These are phyloP conservation scores for Coelastrella sp. DNA, from an alignment of 139 green algal species.

Conservation along the genomic window DNA sequence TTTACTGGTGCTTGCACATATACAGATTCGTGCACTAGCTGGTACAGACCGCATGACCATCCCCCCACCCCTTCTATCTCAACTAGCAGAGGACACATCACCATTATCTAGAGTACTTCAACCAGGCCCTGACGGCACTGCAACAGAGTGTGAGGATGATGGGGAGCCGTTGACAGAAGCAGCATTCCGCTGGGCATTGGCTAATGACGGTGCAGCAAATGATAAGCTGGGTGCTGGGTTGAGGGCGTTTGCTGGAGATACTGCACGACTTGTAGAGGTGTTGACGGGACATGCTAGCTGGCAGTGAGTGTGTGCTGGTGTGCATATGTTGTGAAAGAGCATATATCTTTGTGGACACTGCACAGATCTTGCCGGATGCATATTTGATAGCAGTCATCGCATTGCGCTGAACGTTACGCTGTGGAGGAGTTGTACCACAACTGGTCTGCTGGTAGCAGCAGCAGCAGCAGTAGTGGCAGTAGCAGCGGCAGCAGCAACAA, in stretches of 20 bases:
- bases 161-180: constrained; percentile 32
- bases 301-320: constrained; percentile 5
- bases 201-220: constrained; percentile 55
- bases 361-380: no score
- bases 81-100: constrained; percentile 32
- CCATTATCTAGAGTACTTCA: constrained; percentile 27
- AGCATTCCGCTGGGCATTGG: constrained; percentile 51
- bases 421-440: no score
- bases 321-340: no score
- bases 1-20: no score
- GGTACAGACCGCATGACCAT: constrained; percentile 66
- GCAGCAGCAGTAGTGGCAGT: no score
- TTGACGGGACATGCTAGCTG: constrained; percentile 52
- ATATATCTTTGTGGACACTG: no score
- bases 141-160: constrained; percentile 43
- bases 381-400: no score
- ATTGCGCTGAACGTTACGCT: no score
- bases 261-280: constrained; percentile 51
- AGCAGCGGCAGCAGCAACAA: no score
- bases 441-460: no score
- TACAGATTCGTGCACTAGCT: constrained; percentile 54
- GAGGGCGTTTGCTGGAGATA: constrained; percentile 58
- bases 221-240: constrained; percentile 65
- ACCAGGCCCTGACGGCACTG: constrained; percentile 6
- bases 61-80: constrained; percentile 55